These are phyloP conservation scores for Fusarium nelsonii DNA, from an alignment of 2,329 filamentous ascomycete species.

Conservation along the genomic window DNA sequence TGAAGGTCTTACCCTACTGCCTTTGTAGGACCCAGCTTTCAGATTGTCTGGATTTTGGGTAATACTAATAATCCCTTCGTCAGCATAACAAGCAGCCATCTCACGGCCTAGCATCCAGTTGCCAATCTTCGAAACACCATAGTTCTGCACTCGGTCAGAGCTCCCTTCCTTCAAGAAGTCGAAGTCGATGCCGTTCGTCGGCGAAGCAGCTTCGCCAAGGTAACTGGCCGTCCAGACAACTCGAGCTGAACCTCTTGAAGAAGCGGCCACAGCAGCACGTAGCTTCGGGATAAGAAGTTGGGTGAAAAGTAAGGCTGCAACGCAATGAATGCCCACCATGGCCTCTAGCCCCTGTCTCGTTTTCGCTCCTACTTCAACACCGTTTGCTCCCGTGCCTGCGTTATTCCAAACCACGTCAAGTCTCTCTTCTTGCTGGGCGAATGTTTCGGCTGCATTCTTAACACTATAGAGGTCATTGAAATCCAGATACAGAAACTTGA, in stretches of 20 bases:
- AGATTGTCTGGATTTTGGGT: neutral
- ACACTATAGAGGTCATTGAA: neutral
- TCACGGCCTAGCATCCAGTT: neutral
- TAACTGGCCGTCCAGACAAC: neutral
- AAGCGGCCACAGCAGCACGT: neutral
- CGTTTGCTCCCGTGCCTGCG: neutral
- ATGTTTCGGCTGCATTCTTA: neutral
- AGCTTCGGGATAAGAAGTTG: neutral
- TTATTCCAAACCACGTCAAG: neutral
- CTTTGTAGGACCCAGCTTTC: neutral
- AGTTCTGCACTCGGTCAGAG: neutral
- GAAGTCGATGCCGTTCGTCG: neutral
- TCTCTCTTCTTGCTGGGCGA: neutral
- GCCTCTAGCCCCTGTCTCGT: neutral
- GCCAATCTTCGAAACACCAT: neutral
- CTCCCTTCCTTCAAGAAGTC: neutral
- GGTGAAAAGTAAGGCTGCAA: neutral
- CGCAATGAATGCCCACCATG: neutral
- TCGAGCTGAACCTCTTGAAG: neutral
- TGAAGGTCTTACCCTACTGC: no score
- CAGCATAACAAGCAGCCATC: neutral
- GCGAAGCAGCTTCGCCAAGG: neutral
- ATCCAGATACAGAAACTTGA: neutral
- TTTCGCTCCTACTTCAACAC: neutral
- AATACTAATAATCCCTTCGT: neutral